These are phyloP conservation scores for Monilinia polystroma DNA, from an alignment of 2,329 filamentous ascomycete genomes.

Conservation along the genomic window DNA sequence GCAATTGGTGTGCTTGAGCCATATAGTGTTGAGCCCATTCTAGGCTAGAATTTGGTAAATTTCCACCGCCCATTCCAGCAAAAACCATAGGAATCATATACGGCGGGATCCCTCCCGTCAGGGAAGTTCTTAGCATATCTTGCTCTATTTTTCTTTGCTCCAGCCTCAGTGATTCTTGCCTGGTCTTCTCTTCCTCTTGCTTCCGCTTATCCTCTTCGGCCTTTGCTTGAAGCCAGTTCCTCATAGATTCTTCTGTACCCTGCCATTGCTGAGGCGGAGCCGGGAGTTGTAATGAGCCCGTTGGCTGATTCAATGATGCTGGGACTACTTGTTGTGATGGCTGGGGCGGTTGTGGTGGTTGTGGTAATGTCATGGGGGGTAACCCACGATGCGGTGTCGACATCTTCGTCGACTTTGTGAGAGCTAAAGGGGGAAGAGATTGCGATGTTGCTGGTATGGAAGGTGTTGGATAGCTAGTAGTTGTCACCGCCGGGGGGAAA, in stretches of 20 bases:
- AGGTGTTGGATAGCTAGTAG: constrained; percentile 39
- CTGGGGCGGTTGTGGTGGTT: constrained; percentile 43
- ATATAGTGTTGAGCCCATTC: constrained; percentile 70
- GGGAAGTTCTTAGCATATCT: constrained; percentile 67
- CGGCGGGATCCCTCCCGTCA: constrained; percentile 69
- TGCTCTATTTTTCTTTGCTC: constrained; percentile 73
- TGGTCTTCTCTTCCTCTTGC: constrained; percentile 71
- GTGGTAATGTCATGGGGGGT: constrained; percentile 62
- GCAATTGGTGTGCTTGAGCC: constrained; percentile 51
- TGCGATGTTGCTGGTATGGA: constrained; percentile 36
- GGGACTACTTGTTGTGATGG: constrained; percentile 30
- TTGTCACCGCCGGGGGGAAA: constrained; percentile 44
- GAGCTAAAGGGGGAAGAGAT: constrained; percentile 39
- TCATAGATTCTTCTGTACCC: constrained; percentile 68
- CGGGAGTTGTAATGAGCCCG: constrained; percentile 53
- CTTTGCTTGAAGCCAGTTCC: constrained; percentile 68
- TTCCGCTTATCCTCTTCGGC: constrained; percentile 70
- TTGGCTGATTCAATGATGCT: constrained; percentile 43
- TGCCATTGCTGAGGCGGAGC: constrained; percentile 65
- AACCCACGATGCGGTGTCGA: constrained; percentile 69
- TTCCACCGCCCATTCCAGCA: constrained; percentile 65
- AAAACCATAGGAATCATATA: constrained; percentile 75
- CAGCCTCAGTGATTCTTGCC: constrained; percentile 62
- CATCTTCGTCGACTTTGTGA: constrained; percentile 54
- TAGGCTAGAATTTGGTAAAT: constrained; percentile 58